Base-by-base conservation (phyloP, 176 grass and related monocot genomes). In the Saccharum spontaneum region DNA sequence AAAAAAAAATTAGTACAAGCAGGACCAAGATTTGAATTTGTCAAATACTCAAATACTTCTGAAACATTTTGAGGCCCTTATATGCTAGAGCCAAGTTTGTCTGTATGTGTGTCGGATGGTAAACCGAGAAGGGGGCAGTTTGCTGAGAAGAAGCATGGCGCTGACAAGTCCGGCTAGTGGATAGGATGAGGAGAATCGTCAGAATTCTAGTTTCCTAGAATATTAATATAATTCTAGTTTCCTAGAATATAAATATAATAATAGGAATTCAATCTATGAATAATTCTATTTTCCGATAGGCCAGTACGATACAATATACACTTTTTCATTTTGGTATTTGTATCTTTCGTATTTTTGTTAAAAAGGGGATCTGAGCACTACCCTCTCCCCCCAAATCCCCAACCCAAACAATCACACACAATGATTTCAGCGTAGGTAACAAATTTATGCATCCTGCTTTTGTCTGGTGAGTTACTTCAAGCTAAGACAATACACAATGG, bases 141-240 rank as follows among this genome's bases (percentile, higher is more conserved):
- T 73, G 43, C 23, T 72, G 54, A 78, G 81, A 90, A 73, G 83
- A 90, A 90, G 30, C 73, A 73, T 78, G 79, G 57, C 26, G 24
- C 34, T 82, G 73, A 86, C 66, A 86, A 72, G 72, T 64, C 50
- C 52, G 66, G 60, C 44, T 78, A 57, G 11, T 82, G 67, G 43
- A 82, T 78, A 43, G 26, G 79, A 82, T 73, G 73, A 78, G 64
- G 65, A 78, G 66, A 86, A 82, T 54, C 43, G 6, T 78, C 72
- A 26, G 43, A 43, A 64, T 66, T 72, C 34, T 78, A 57, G 44
- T 82, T 81, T 90, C 24, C 17, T 55, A 82, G 76, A 34, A 52
- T 77, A 82, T 34, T 34, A 34, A 34, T 34, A 34, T 34, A 43
- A 64, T 66, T 72, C 34, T 78, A 57, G 44, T 82, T 81, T 90